Evolutionary conservation across 441 rosid species (phyloP), one percentile per base, ranked within the genome.

Genomic region (Erysimum cheiri): DNA sequence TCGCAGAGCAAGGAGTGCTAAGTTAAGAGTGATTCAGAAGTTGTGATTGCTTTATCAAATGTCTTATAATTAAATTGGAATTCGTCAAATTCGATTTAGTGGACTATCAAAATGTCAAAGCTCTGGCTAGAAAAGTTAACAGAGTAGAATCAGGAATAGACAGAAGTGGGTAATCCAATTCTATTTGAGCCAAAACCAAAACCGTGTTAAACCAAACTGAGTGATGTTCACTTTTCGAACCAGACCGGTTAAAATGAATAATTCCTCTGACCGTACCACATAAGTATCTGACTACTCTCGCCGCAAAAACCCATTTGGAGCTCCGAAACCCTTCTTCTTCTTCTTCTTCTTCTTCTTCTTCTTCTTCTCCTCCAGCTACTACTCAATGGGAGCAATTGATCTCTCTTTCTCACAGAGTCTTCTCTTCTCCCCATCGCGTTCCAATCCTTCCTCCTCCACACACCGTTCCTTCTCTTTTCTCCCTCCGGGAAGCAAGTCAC

Each of bases 11-110:
- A 84, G 98, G 70, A 94, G 98, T 66, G 98, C 97, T 0, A 94
- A 94, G 79, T 91, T 94, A 62, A 81, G 98, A 69, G 96, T 94
- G 63, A 83, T 94, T 60, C 88, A 88, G 70, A 93, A 87, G 74
- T 50, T 36, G 46, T 64, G 81, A 60, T 1, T 64, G 12, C n/a
- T 26, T 28, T 62, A 4, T 12, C 0, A 56, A 3, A 44, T 19
- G 17, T 46, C 13, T 46, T 41, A n/a, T 49, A 10, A 2, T 49
- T 26, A 26, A 35, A 15, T 19, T 55, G 26, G 26, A 32, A 8
- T 9, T 55, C 7, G 12, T 32, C 13, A 14, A 53, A 9, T 28
- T 41, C 12, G 9, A 1, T 43, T 4, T 39, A 39, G 4, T 37
- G 10, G 31, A 31, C 40, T 13, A 22, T 31, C n/a, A 46, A 22